phyloP scores from a whole-genome alignment of 2,329 filamentous ascomycete species.

The Diaporthe destruens region DNA sequence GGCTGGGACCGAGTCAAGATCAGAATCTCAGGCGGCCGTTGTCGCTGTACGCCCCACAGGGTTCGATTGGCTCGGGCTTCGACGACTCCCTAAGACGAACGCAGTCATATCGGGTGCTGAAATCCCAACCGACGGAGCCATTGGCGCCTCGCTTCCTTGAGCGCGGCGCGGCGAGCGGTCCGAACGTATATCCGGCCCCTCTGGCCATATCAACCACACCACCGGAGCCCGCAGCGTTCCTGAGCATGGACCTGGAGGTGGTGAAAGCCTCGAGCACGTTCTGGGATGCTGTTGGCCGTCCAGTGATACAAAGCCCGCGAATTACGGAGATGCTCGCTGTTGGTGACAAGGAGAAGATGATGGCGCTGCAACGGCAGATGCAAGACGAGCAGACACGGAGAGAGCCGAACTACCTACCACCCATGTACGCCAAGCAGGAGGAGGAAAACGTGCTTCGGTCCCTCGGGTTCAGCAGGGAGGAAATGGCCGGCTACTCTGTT shows the following conservation, averaged over 20 bases:
- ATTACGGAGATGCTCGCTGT: conserved; percentile 67
- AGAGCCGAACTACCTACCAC: conserved; percentile 73
- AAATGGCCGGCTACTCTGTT: conserved; percentile 64
- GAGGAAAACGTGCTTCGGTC: conserved; percentile 67
- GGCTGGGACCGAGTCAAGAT: conserved; percentile 60
- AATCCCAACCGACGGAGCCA: conserved; percentile 65
- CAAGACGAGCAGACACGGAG: conserved; percentile 69
- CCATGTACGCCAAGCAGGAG: conserved; percentile 69
- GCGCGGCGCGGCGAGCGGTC: conserved; percentile 61
- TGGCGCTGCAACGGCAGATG: conserved; percentile 63
- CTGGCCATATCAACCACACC: conserved; percentile 56
- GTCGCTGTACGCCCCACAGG: conserved; percentile 63
- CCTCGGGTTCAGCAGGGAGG: conserved; percentile 66
- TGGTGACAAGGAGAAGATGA: conserved; percentile 65
- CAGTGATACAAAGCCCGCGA: conserved; percentile 60
- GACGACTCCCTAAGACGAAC: conserved; percentile 60
- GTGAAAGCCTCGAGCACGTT: conserved; percentile 69
- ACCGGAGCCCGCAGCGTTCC: conserved; percentile 68
- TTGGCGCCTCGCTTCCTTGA: conserved; percentile 64
- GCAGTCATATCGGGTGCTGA: conserved; percentile 66
- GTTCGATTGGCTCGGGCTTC: conserved; percentile 58
- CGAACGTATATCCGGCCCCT: conserved; percentile 62
- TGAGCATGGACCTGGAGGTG: conserved; percentile 70
- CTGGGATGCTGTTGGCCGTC: conserved; percentile 65
- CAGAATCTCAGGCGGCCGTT: conserved; percentile 62